phyloP scores from a whole-genome alignment of 2,329 filamentous ascomycete genomes.

The Claviceps sorghi region DNA sequence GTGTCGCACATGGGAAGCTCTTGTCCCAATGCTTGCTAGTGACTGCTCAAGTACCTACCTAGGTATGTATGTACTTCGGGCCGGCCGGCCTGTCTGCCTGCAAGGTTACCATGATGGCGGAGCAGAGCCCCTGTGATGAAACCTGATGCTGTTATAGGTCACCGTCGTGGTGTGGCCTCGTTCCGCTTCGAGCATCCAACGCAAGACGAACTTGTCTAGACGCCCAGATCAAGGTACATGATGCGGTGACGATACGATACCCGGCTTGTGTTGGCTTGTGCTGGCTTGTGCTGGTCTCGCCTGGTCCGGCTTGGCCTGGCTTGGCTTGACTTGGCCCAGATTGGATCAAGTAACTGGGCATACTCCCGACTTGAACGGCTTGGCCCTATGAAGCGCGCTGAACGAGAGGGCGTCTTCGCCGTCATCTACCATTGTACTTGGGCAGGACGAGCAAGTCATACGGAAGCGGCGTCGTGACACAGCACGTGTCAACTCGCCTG shows the following conservation, averaged over 20 bases:
- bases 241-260: too few species aligned
- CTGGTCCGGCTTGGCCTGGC: too few species aligned
- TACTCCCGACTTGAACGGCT: neutral
- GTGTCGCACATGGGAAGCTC: neutral
- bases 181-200: neutral
- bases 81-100: too few species aligned
- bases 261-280: too few species aligned
- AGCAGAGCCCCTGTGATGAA: neutral
- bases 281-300: too few species aligned
- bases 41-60: too few species aligned
- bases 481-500: too few species aligned
- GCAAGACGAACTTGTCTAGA: neutral
- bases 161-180: neutral
- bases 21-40: neutral
- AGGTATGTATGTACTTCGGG: too few species aligned
- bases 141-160: neutral
- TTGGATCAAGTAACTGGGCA: neutral
- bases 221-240: too few species aligned
- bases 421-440: too few species aligned
- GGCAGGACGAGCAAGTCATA: too few species aligned
- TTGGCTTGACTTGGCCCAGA: neutral
- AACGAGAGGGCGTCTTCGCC: neutral
- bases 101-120: neutral
- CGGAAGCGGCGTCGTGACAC: too few species aligned
- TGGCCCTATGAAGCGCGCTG: neutral